phyloP scores from a whole-genome alignment of 208 protist species.

The Leishmania tarentolae region DNA sequence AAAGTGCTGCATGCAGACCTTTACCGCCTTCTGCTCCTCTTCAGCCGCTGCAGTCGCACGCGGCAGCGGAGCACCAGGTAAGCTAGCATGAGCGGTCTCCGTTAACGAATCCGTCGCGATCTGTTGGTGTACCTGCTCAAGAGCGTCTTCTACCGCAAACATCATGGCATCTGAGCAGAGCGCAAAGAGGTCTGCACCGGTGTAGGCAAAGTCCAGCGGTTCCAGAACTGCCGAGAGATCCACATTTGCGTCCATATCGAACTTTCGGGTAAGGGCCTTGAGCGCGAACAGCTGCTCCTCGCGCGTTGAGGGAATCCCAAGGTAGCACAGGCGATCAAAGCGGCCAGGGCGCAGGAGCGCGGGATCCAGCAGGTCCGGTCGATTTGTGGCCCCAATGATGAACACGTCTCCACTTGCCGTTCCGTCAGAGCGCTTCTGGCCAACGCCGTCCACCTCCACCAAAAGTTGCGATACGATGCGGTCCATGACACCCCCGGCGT shows the following conservation, averaged over 20 bases:
- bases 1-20: constrained; percentile 81
- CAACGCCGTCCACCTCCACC: constrained; percentile 90
- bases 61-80: neutral
- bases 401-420: constrained; percentile 84
- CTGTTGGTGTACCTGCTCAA: constrained; percentile 39
- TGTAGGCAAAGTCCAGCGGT: constrained; percentile 86
- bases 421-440: constrained; percentile 74
- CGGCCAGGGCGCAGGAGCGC: constrained; percentile 92
- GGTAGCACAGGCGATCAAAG: constrained; percentile 91
- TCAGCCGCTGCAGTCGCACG: neutral
- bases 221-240: constrained; percentile 57
- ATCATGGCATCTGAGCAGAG: constrained; percentile 96
- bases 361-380: constrained; percentile 91
- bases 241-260: constrained; percentile 71
- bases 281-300: constrained; percentile 84
- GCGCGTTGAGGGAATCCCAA: constrained; percentile 76
- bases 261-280: constrained; percentile 84
- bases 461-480: constrained; percentile 94
- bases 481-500: constrained; percentile 93
- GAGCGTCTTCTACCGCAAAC: constrained; percentile 90
- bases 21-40: constrained; percentile 19
- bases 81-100: neutral
- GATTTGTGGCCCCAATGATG: constrained; percentile 93
- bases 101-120: neutral
- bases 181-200: constrained; percentile 95